A percentile compares a stretch with the other conserved stretches of the same genome.
Conservation (phyloP, 2,329 filamentous ascomycete genomes). For the Botryotinia narcissicola region DNA sequence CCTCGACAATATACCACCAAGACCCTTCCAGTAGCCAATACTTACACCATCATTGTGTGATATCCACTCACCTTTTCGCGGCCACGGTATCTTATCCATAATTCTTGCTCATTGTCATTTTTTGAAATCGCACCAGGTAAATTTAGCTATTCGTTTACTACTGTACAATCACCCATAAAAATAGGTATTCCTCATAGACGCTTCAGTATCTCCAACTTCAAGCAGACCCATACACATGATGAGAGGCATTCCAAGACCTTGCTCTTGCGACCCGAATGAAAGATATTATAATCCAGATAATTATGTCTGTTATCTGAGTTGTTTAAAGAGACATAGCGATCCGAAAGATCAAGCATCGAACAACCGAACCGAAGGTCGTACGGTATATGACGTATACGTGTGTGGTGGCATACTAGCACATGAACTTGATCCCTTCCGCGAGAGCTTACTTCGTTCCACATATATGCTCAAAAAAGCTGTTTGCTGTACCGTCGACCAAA, state of each 20-base stretch:
- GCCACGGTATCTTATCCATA: too few relatives aligned
- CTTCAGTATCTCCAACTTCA: too few relatives aligned
- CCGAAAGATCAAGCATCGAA: background rate
- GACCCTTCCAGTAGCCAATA: too few relatives aligned
- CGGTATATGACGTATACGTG: background rate
- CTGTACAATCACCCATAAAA: too few relatives aligned
- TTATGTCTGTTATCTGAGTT: background rate
- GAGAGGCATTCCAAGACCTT: background rate
- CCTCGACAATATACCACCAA: too few relatives aligned
- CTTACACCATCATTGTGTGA: too few relatives aligned
- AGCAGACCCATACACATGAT: background rate
- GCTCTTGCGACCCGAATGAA: background rate
- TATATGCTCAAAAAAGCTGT: background rate
- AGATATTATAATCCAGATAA: background rate
- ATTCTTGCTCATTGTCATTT: too few relatives aligned
- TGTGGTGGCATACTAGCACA: background rate
- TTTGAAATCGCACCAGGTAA: too few relatives aligned
- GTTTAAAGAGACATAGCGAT: background rate
- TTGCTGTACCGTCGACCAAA: background rate
- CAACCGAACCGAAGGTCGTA: background rate
- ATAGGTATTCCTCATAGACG: too few relatives aligned
- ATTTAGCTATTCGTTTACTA: too few relatives aligned
- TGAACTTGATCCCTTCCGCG: background rate
- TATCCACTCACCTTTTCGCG: too few relatives aligned
- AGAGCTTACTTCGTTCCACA: background rate